phyloP scores from a whole-genome alignment of 2,329 filamentous ascomycete species.

The Grosmannia clavigera region DNA sequence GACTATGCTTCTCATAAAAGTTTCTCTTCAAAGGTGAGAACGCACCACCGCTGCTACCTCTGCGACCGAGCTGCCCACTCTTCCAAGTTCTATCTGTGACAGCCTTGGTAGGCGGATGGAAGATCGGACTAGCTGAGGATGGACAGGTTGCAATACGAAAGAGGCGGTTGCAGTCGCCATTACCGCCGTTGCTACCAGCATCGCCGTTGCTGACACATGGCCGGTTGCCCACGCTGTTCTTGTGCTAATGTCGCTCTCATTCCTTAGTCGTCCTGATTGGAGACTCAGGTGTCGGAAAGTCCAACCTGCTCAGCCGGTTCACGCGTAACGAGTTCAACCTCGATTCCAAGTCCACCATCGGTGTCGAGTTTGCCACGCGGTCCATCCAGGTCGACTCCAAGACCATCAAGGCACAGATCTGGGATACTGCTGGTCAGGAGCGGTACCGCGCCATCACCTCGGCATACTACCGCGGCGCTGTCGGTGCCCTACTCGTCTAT shows the following conservation, averaged over 20 bases:
- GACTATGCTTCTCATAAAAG: constrained; percentile 31
- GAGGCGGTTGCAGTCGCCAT: background rate
- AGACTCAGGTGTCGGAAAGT: constrained; percentile 99
- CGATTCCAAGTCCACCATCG: constrained; percentile 98
- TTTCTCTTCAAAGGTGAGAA: constrained; percentile 94
- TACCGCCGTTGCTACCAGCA: too few species aligned
- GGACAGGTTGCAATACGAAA: background rate
- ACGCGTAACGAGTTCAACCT: constrained; percentile 99
- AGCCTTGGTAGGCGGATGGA: background rate
- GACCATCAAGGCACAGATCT: constrained; percentile 99
- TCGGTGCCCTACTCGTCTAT: constrained; percentile 94
- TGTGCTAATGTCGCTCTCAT: constrained; percentile 18
- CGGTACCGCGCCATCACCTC: constrained; percentile 98
- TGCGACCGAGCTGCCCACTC: background rate
- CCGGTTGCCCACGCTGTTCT: background rate
- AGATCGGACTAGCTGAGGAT: background rate
- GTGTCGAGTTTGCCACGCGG: constrained; percentile 96
- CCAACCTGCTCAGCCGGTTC: constrained; percentile 98
- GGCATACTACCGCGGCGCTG: constrained; percentile 95
- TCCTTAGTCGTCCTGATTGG: constrained; percentile 85
- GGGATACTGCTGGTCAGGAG: constrained; percentile 98
- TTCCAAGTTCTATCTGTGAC: background rate
- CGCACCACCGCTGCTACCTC: background rate
- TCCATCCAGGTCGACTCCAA: constrained; percentile 98
- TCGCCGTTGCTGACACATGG: too few species aligned